Evolutionary conservation across 83 land plant species (phyloP).

Genomic region (Picea mariana): DNA sequence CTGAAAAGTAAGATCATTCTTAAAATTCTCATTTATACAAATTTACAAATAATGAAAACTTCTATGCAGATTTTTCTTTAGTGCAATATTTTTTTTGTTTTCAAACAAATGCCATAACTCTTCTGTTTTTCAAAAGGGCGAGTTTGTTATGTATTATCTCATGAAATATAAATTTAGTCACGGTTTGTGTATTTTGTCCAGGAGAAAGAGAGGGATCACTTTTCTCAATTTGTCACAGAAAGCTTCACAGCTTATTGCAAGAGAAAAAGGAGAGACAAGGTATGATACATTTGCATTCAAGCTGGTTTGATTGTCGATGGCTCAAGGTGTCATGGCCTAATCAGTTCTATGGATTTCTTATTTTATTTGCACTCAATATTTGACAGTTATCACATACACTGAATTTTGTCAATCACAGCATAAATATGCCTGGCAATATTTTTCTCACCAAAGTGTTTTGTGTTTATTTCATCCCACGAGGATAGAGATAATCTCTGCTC

Average conservation of each 20-base stretch:
- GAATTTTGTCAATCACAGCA: too few species aligned
- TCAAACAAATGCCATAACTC: too few species aligned
- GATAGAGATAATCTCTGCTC: too few species aligned
- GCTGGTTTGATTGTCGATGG: not conserved
- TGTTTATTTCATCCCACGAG: too few species aligned
- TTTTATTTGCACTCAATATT: not conserved
- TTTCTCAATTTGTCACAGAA: constrained; percentile 96
- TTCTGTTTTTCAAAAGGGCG: not conserved
- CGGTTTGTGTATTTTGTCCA: constrained; percentile 23
- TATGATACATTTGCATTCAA: constrained; percentile 22
- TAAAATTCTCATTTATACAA: not conserved
- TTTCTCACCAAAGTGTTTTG: too few species aligned
- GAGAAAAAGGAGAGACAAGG: constrained; percentile 99
- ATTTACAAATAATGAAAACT: too few species aligned
- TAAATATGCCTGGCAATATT: too few species aligned
- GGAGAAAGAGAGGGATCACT: constrained; percentile 99
- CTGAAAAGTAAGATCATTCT: not conserved
- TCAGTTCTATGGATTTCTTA: not conserved
- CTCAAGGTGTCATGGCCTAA: not conserved
- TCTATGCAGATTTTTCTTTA: not conserved
- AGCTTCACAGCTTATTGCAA: constrained; percentile 97
- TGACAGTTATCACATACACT: not conserved
- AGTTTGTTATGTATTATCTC: not conserved
- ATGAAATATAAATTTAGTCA: not conserved
- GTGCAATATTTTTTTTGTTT: not conserved